Percentiles rank a stretch among this genome's conserved stretches.
These are phyloP conservation scores for Fusarium albosuccineum DNA, from an alignment of 2,329 filamentous ascomycete species.

Conservation along the genomic window DNA sequence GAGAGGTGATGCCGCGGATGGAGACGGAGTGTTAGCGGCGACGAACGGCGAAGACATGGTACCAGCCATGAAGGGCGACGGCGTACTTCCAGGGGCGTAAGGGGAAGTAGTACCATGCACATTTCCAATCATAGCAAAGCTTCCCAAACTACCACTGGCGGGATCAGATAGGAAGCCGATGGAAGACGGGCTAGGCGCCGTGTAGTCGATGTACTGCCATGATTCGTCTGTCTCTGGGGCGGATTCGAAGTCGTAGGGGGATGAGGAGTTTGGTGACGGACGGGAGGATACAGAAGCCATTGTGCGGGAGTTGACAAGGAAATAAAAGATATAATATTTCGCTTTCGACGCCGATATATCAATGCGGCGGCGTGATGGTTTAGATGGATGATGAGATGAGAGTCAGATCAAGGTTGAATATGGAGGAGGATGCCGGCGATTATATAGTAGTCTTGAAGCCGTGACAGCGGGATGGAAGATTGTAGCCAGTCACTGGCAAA, in stretches of 20 bases:
- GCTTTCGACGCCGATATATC: slow-evolving; percentile 3
- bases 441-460: slow-evolving; percentile 1
- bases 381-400: background rate
- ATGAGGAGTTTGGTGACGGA: slow-evolving; percentile 53
- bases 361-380: slow-evolving; percentile 6
- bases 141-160: slow-evolving; percentile 63
- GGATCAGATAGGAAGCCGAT: slow-evolving; percentile 64
- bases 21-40: slow-evolving; percentile 45
- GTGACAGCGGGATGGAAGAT: background rate
- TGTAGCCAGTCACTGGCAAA: background rate
- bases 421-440: background rate
- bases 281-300: slow-evolving; percentile 58
- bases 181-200: slow-evolving; percentile 52
- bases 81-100: slow-evolving; percentile 28
- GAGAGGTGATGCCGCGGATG: slow-evolving; percentile 57
- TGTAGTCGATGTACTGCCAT: slow-evolving; percentile 59
- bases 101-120: slow-evolving; percentile 34
- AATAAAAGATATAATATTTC: background rate
- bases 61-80: slow-evolving; percentile 27
- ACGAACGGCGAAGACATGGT: slow-evolving; percentile 33
- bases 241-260: slow-evolving; percentile 57
- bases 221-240: slow-evolving; percentile 58
- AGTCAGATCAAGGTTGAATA: background rate
- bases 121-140: slow-evolving; percentile 62
- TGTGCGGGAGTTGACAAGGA: background rate